These are phyloP conservation scores for Phragmites australis DNA, from an alignment of 176 grass and related monocot genomes.

Conservation along the genomic window DNA sequence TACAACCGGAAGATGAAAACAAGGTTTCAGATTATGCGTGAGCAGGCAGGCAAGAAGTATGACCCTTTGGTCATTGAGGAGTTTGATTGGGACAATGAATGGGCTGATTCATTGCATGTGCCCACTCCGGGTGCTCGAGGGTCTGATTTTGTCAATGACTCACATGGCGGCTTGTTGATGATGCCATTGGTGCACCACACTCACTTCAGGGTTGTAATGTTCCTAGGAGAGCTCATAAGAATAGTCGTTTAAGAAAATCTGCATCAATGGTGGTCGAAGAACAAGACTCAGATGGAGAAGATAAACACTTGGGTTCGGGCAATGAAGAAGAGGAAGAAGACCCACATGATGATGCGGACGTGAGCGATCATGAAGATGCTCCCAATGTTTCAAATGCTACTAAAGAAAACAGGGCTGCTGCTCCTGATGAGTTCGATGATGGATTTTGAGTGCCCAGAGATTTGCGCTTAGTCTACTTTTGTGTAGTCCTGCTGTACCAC, in stretches of 20 bases:
- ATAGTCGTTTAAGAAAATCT: background rate
- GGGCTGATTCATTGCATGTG: background rate
- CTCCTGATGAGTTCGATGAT: background rate
- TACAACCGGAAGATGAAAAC: background rate
- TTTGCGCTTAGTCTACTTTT: background rate
- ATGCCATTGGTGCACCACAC: background rate
- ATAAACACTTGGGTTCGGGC: background rate
- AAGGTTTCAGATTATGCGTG: background rate
- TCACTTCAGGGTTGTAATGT: background rate
- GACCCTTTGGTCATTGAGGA: conserved; percentile 7
- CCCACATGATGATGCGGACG: conserved; percentile 1
- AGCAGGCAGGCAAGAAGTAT: background rate
- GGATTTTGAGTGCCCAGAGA: background rate
- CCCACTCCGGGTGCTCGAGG: background rate
- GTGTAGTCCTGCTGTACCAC: background rate
- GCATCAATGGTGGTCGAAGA: background rate
- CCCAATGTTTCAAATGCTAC: background rate
- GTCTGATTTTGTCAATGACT: background rate
- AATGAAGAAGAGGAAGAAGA: conserved; percentile 5
- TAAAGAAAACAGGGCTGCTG: background rate
- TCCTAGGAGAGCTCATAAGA: background rate
- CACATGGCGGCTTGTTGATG: background rate
- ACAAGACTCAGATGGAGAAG: background rate
- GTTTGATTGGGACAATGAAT: background rate
- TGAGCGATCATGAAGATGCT: background rate